Percentiles rank a stretch among this genome's conserved stretches.
Evolutionary conservation across 306 rosid species (phyloP).

Genomic region (Malus sylvestris): DNA sequence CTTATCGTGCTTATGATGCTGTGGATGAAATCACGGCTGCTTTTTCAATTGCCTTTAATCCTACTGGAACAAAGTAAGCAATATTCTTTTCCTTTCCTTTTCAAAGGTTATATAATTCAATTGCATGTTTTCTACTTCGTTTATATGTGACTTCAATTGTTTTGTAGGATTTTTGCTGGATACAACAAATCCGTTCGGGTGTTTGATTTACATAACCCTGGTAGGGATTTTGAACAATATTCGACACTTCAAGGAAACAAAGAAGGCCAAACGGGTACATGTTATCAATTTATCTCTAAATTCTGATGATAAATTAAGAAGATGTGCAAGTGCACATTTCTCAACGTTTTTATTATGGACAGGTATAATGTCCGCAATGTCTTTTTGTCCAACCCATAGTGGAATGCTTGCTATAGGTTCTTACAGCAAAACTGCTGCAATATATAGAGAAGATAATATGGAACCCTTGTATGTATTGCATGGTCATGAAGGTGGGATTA

Average conservation of each 20-base stretch:
- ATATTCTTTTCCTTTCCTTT: background rate
- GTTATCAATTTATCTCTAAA: slow-evolving; percentile 4
- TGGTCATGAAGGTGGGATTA: slow-evolving; percentile 97
- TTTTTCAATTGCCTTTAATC: slow-evolving; percentile 85
- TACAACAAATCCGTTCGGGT: slow-evolving; percentile 84
- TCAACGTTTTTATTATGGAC: slow-evolving; percentile 14
- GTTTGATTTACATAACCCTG: slow-evolving; percentile 95
- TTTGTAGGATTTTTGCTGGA: slow-evolving; percentile 84
- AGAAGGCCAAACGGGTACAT: slow-evolving; percentile 81
- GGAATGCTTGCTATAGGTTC: slow-evolving; percentile 95
- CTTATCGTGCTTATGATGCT: slow-evolving; percentile 93
- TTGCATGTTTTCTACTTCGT: background rate
- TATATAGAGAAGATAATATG: slow-evolving; percentile 88
- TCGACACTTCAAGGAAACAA: slow-evolving; percentile 76
- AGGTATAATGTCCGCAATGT: slow-evolving; percentile 91
- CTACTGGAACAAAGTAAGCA: slow-evolving; percentile 78
- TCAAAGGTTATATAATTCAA: background rate
- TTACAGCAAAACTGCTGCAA: slow-evolving; percentile 74
- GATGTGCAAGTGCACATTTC: slow-evolving; percentile 2
- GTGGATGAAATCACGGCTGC: slow-evolving; percentile 95
- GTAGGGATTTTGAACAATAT: slow-evolving; percentile 67
- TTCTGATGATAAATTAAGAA: background rate
- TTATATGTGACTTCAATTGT: slow-evolving; percentile 11
- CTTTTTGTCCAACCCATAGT: slow-evolving; percentile 71
- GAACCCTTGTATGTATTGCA: slow-evolving; percentile 80